Conservation (phyloP, 2,329 filamentous ascomycete genomes). For the Pseudogymnoascus verrucosus region DNA sequence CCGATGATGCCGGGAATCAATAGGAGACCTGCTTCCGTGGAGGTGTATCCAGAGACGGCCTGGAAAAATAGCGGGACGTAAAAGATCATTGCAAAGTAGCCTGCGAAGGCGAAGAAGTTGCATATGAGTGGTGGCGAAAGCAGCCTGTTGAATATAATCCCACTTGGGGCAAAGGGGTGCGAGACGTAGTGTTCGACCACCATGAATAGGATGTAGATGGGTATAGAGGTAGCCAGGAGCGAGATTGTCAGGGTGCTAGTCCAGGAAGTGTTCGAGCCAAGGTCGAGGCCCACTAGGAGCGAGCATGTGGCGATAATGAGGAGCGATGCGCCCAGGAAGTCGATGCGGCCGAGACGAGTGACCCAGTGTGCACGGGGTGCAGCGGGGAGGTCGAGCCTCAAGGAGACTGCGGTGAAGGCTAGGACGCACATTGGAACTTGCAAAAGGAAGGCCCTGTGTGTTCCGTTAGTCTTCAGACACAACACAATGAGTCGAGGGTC, state of each 20-base stretch:
- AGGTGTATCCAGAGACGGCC: conserved; percentile 56
- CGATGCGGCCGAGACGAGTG: conserved; percentile 57
- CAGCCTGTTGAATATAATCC: conserved; percentile 60
- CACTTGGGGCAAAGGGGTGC: conserved; percentile 67
- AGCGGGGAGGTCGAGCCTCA: conserved; percentile 54
- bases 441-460: conserved; percentile 56
- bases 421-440: conserved; percentile 62
- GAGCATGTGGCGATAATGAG: conserved; percentile 58
- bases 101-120: conserved; percentile 64
- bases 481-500: background rate
- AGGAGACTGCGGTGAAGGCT: conserved; percentile 55
- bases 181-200: conserved; percentile 60
- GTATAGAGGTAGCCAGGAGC: conserved; percentile 46
- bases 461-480: background rate
- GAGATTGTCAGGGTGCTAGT: conserved; percentile 47
- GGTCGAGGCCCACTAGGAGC: conserved; percentile 62
- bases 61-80: conserved; percentile 75
- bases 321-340: conserved; percentile 62
- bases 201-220: conserved; percentile 59
- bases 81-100: conserved; percentile 51
- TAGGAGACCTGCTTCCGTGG: conserved; percentile 55
- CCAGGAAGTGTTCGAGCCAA: conserved; percentile 67
- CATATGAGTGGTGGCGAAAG: conserved; percentile 61
- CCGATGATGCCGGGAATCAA: conserved; percentile 59
- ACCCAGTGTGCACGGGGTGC: conserved; percentile 54